phyloP scores from a whole-genome alignment of 2,329 filamentous ascomycete genomes.

The Mycosphaerella arachidis region DNA sequence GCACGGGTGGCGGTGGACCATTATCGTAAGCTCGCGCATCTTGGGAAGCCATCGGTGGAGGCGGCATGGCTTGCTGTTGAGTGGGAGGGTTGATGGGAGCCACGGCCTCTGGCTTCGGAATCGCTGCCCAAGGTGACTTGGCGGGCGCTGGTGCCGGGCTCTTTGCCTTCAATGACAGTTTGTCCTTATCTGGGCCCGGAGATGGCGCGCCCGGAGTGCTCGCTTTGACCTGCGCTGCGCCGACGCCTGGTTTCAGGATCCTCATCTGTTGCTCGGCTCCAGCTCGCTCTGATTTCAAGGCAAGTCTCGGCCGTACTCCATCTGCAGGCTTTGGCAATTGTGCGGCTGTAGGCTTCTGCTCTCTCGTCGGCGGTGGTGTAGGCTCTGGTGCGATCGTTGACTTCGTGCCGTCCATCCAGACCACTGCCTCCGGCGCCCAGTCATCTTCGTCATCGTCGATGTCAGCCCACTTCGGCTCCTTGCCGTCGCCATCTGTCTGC shows the following conservation, averaged over 20 bases:
- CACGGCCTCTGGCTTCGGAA: slow-evolving; percentile 80
- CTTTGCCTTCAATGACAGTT: slow-evolving; percentile 69
- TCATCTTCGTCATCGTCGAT: slow-evolving; percentile 86
- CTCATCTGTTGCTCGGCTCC: slow-evolving; percentile 42
- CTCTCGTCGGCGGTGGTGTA: slow-evolving; percentile 16
- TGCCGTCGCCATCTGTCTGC: slow-evolving; percentile 67
- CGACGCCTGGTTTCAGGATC: slow-evolving; percentile 46
- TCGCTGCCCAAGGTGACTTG: slow-evolving; percentile 86
- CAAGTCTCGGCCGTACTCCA: slow-evolving; percentile 25
- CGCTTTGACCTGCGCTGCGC: slow-evolving; percentile 35
- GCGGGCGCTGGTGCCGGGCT: slow-evolving; percentile 64
- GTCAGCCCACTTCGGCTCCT: slow-evolving; percentile 82
- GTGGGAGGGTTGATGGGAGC: slow-evolving; percentile 61
- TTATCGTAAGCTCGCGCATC: slow-evolving; percentile 56
- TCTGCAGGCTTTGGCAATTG: slow-evolving; percentile 25
- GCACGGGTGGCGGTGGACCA: slow-evolving; percentile 54
- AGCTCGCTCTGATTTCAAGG: slow-evolving; percentile 31
- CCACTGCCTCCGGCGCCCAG: slow-evolving; percentile 78
- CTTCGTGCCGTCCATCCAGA: slow-evolving; percentile 85
- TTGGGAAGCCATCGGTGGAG: slow-evolving; percentile 41
- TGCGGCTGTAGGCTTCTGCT: slow-evolving; percentile 20
- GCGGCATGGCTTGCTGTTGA: slow-evolving; percentile 39
- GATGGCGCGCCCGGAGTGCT: slow-evolving; percentile 39
- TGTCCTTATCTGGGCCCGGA: slow-evolving; percentile 45
- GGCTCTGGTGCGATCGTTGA: slow-evolving; percentile 63